These are phyloP conservation scores for Kentomonas sorsogonicus DNA, from an alignment of 208 protist genomes.

Conservation along the genomic window DNA sequence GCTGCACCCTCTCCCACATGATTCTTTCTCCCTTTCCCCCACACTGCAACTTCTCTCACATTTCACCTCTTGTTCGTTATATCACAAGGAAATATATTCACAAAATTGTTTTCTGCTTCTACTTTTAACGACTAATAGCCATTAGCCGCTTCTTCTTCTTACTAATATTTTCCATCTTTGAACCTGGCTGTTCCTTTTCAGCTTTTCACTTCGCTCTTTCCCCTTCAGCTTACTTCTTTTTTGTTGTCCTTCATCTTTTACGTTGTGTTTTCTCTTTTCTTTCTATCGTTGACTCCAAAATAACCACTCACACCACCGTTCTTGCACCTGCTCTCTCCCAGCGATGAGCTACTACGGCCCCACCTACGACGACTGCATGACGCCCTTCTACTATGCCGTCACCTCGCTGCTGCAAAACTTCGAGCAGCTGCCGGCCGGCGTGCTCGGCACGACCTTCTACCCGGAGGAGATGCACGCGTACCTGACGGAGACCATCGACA, in stretches of 20 bases:
- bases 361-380: too few species aligned
- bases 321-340: neutral
- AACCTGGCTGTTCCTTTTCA: neutral
- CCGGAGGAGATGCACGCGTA: slow-evolving; percentile 30
- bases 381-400: too few species aligned
- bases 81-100: too few species aligned
- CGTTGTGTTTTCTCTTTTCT: neutral
- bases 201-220: neutral
- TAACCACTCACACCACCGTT: neutral
- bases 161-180: neutral
- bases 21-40: too few species aligned
- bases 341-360: too few species aligned
- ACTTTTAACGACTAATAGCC: too few species aligned
- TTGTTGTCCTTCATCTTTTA: slow-evolving; percentile 14
- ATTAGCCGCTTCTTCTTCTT: slow-evolving; percentile 4
- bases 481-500: slow-evolving; percentile 39
- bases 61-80: too few species aligned
- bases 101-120: too few species aligned
- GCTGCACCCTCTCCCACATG: too few species aligned
- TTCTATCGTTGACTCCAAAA: neutral
- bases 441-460: slow-evolving; percentile 39
- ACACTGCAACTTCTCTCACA: too few species aligned
- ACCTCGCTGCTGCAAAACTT: slow-evolving; percentile 42
- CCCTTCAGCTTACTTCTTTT: slow-evolving; percentile 14
- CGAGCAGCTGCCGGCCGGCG: slow-evolving; percentile 23